Percentiles rank a stretch among this genome's conserved stretches.
Evolutionary conservation across 176 grass and related monocot genomes (phyloP).

Genomic region (Ensete glaucum): DNA sequence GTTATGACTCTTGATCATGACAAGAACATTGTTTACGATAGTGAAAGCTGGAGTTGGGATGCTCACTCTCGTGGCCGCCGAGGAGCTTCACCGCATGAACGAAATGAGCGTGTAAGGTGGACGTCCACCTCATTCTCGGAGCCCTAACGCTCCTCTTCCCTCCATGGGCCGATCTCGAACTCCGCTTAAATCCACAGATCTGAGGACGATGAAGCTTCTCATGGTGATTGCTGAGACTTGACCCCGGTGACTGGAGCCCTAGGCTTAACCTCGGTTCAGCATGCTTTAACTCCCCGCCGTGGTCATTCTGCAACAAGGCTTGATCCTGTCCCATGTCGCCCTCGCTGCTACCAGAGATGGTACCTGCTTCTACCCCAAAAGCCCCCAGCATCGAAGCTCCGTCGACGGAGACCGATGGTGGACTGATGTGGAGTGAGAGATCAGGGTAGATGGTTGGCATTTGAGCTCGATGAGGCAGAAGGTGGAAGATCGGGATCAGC

Average conservation of each 20-base stretch:
- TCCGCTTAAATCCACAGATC: conserved; percentile 74
- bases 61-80: conserved; percentile 86
- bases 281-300: background rate
- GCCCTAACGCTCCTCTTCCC: conserved; percentile 76
- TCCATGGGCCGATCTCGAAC: conserved; percentile 25
- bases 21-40: background rate
- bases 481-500: conserved; percentile 6
- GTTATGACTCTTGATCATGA: too few relatives aligned
- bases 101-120: conserved; percentile 79
- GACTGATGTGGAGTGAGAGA: conserved; percentile 77
- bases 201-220: conserved; percentile 31
- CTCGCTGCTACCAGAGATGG: conserved; percentile 14
- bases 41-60: background rate
- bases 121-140: conserved; percentile 95
- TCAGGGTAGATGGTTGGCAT: conserved; percentile 29
- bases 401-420: conserved; percentile 17
- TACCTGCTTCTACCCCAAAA: background rate
- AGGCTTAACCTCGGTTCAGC: background rate
- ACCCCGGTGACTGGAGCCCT: background rate
- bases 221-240: conserved; percentile 7
- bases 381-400: background rate
- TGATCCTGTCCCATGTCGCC: conserved; percentile 29
- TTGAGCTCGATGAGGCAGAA: background rate
- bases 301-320: conserved; percentile 7
- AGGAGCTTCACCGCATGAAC: conserved; percentile 89